A percentile compares a stretch with the other conserved stretches of the same genome.
phyloP scores from a whole-genome alignment of 805 yeast genomes.

The Martiniozyma abietophila region DNA sequence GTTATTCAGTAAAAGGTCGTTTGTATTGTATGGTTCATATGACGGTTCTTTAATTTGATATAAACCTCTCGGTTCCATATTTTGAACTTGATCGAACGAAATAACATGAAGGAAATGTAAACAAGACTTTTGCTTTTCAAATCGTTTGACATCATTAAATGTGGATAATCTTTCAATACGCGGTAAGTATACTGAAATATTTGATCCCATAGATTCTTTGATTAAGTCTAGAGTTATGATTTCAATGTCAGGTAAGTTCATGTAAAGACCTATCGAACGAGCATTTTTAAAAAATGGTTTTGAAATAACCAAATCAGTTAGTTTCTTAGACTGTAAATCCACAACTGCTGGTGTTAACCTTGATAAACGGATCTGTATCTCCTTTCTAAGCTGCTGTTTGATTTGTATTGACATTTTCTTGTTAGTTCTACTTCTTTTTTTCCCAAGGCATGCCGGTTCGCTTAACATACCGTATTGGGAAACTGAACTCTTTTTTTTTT shows the following conservation, averaged over 20 bases:
- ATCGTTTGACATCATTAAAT: slow-evolving; percentile 20
- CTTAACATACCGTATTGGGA: too few relatives aligned
- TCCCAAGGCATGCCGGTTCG: too few relatives aligned
- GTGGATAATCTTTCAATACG: slow-evolving; percentile 26
- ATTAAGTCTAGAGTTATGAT: slow-evolving; percentile 52
- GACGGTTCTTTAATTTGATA: slow-evolving; percentile 63
- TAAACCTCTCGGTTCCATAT: slow-evolving; percentile 56
- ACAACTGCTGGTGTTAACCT: too few relatives aligned
- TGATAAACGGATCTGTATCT: too few relatives aligned
- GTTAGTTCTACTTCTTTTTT: too few relatives aligned
- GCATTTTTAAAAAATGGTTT: slow-evolving; percentile 37
- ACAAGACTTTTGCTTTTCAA: slow-evolving; percentile 30
- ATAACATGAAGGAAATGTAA: slow-evolving; percentile 49
- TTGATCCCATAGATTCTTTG: slow-evolving; percentile 34
- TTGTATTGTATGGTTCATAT: slow-evolving; percentile 9
- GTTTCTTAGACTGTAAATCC: too few relatives aligned
- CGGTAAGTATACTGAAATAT: slow-evolving; percentile 52
- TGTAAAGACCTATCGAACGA: slow-evolving; percentile 49
- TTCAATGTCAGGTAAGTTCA: slow-evolving; percentile 72
- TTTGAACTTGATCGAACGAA: slow-evolving; percentile 31
- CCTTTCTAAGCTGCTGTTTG: too few relatives aligned
- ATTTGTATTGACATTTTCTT: too few relatives aligned
- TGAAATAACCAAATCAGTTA: too few relatives aligned
- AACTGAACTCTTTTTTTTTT: too few relatives aligned
- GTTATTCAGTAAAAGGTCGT: slow-evolving; percentile 16